phyloP scores from a whole-genome alignment of 768 basidiomycete genomes.

The Hortiboletus flavorubellus region DNA sequence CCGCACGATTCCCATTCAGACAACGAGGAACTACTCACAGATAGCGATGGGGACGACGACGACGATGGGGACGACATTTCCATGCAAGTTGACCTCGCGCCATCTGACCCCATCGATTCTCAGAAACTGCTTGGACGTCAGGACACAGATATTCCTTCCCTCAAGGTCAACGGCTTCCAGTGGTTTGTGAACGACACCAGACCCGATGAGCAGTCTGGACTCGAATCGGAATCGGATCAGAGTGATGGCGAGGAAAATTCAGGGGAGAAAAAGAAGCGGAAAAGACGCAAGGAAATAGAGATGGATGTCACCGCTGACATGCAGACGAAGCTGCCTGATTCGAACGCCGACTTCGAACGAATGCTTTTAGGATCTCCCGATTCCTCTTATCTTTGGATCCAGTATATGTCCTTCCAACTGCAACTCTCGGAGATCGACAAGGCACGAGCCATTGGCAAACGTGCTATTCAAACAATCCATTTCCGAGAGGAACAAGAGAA shows the following conservation, averaged over 20 bases:
- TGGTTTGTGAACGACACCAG: constrained; percentile 52
- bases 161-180: constrained; percentile 65
- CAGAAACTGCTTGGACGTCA: not conserved
- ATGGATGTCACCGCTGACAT: constrained; percentile 84
- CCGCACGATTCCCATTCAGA: constrained; percentile 7
- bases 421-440: constrained; percentile 97
- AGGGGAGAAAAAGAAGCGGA: constrained; percentile 57
- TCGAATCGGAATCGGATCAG: constrained; percentile 42
- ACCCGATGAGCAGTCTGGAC: constrained; percentile 36
- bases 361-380: constrained; percentile 90
- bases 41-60: constrained; percentile 11
- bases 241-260: constrained; percentile 19
- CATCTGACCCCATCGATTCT: not conserved
- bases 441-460: constrained; percentile 81
- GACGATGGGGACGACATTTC: constrained; percentile 16
- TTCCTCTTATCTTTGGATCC: constrained; percentile 97
- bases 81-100: constrained; percentile 19
- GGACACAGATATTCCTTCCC: constrained; percentile 27
- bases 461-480: constrained; percentile 82
- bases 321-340: constrained; percentile 82
- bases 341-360: constrained; percentile 93
- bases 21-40: constrained; percentile 20
- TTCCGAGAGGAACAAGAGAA: constrained; percentile 97
- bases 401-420: constrained; percentile 98
- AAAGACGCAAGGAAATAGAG: constrained; percentile 68